Evolutionary conservation across 176 grass and related monocot genomes (phyloP), one percentile per base, ranked within the genome.

Genomic region (Phragmites australis): DNA sequence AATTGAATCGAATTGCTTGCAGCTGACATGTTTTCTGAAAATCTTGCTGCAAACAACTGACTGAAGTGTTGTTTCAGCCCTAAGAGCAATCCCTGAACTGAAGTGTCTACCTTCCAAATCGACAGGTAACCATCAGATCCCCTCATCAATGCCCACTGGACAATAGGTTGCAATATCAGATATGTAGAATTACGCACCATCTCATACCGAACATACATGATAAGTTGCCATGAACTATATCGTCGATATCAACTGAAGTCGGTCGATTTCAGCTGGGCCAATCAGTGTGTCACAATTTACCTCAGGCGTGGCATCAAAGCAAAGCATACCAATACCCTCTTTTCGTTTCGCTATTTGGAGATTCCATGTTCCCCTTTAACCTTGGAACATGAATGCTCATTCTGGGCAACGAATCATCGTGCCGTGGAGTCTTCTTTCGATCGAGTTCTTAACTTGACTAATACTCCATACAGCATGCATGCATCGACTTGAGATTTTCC

Each of bases 1-100:
- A 25, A 62, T 14, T 23, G 70, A 34, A 59, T 59, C 22, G 51
- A 59, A 55, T 41, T 16, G 7, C 53, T 75, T 75, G 73, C 73
- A 16, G 23, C 37, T 44, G 34, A 9, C 53, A 58, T 37, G 27
- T 37, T 17, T 14, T 8, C 2, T n/a, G 26, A 17, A 12, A 68
- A 26, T 10, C 30, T 54, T 40, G 32, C 30, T 41, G 6, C 7
- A 25, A 56, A 55, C 31, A 43, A 17, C 2, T 75, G 18, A 9
- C 1, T 44, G 7, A 23, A 75, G 51, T 75, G 52, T 42, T 6
- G 13, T 57, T 8, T 29, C 23, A 77, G 56, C n/a, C n/a, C 56
- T 77, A 62, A 62, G 74, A 77, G 62, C 17, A 77, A 47, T 61
- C 17, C 54, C 41, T 62, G 0, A 42, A 61, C 5, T 12, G 15